Conservation (phyloP, 495 filamentous ascomycete species). For the Lophiostoma macrostomum region DNA sequence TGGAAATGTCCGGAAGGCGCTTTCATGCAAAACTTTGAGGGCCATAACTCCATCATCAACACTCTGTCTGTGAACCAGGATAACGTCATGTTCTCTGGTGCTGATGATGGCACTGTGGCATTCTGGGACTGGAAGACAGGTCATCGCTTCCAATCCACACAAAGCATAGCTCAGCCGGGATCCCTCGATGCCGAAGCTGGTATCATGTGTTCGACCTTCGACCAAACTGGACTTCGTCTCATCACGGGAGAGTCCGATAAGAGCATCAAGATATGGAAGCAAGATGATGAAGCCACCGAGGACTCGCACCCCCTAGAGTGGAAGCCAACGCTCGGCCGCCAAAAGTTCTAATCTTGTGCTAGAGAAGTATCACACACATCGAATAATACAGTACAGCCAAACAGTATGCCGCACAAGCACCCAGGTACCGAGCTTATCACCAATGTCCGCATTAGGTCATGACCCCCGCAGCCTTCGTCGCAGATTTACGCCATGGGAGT, state of each 20-base stretch:
- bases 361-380: background rate
- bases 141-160: conserved; percentile 78
- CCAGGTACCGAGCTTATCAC: background rate
- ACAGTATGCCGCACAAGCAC: background rate
- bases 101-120: conserved; percentile 91
- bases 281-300: conserved; percentile 82
- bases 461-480: too few relatives aligned
- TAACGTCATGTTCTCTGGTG: conserved; percentile 91
- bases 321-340: conserved; percentile 76
- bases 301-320: conserved; percentile 91
- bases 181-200: conserved; percentile 91
- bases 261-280: conserved; percentile 97
- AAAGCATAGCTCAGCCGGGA: conserved; percentile 91
- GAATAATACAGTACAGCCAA: background rate
- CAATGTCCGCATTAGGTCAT: too few relatives aligned
- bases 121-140: conserved; percentile 99
- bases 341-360: conserved; percentile 55
- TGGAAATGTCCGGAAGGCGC: conserved; percentile 98
- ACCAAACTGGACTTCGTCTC: conserved; percentile 79
- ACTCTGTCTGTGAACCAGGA: conserved; percentile 90
- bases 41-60: conserved; percentile 95
- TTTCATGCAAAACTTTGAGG: conserved; percentile 99
- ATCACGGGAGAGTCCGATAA: conserved; percentile 97
- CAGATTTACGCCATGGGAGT: too few relatives aligned
- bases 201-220: conserved; percentile 88